Conservation (phyloP, 768 basidiomycete species). For the Tylopilus intermedius region DNA sequence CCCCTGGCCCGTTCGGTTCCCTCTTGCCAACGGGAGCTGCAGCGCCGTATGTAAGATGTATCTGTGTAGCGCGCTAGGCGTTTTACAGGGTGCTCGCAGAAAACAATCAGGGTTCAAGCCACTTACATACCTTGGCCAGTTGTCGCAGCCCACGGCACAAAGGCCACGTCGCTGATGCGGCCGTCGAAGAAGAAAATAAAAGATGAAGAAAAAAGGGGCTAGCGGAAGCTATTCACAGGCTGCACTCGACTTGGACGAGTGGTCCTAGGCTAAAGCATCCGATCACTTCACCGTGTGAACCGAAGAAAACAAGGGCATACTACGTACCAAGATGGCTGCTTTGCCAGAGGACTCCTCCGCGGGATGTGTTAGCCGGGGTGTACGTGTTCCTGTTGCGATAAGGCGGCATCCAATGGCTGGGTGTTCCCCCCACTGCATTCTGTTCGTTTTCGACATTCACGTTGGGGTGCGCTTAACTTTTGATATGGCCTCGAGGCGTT, state of each 20-base stretch:
- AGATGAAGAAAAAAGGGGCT: neutral
- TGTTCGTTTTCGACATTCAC: neutral
- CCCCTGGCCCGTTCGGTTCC: too few relatives aligned
- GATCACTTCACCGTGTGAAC: neutral
- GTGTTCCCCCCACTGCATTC: too few relatives aligned
- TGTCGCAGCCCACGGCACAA: neutral
- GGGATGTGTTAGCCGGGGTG: neutral
- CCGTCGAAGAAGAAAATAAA: neutral
- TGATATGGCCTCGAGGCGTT: neutral
- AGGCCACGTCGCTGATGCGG: neutral
- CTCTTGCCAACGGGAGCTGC: too few relatives aligned
- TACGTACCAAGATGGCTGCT: neutral
- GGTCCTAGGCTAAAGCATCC: neutral
- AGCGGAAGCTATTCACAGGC: neutral
- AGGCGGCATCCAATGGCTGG: neutral
- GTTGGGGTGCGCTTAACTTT: neutral
- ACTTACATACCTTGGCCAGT: slow-evolving; percentile 5
- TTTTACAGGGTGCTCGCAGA: neutral
- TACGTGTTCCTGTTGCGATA: neutral
- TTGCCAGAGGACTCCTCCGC: neutral
- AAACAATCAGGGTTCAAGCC: slow-evolving; percentile 6
- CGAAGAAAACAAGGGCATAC: neutral
- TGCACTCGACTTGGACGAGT: neutral
- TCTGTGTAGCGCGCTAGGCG: too few relatives aligned
- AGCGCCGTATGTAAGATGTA: too few relatives aligned